These are phyloP conservation scores for Speleostelium caveatum DNA, from an alignment of 78 protist species.

Conservation along the genomic window DNA sequence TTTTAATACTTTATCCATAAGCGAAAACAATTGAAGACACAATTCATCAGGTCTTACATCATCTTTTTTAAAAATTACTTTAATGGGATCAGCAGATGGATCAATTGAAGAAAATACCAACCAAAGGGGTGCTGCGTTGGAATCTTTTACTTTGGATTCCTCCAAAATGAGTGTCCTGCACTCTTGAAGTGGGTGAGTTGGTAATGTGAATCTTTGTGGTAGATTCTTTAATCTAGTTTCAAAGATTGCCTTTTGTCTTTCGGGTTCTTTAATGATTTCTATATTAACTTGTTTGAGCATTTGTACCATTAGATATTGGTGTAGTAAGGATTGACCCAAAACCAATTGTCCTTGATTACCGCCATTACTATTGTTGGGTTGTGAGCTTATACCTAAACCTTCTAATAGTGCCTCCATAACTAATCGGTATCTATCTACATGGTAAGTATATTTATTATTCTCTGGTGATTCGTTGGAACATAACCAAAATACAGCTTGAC, in stretches of 20 bases:
- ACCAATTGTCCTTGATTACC: neutral
- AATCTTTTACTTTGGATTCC: slow-evolving; percentile 69
- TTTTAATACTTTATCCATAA: slow-evolving; percentile 91
- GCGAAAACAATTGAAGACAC: slow-evolving; percentile 92
- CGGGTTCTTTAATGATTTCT: slow-evolving; percentile 71
- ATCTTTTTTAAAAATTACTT: slow-evolving; percentile 93
- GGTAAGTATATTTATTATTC: neutral
- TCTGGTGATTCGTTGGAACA: slow-evolving; percentile 40
- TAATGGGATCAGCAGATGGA: slow-evolving; percentile 13
- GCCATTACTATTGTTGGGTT: neutral
- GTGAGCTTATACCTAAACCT: slow-evolving; percentile 26
- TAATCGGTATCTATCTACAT: slow-evolving; percentile 20
- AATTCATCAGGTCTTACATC: slow-evolving; percentile 97
- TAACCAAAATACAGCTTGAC: slow-evolving; percentile 61
- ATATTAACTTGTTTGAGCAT: slow-evolving; percentile 43
- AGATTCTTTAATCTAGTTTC: slow-evolving; percentile 16
- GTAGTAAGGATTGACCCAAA: slow-evolving; percentile 50
- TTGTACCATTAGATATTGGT: slow-evolving; percentile 47
- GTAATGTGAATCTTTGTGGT: slow-evolving; percentile 49
- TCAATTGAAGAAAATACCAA: slow-evolving; percentile 89
- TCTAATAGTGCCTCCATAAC: slow-evolving; percentile 55
- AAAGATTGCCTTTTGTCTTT: slow-evolving; percentile 35
- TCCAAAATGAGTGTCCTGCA: slow-evolving; percentile 43
- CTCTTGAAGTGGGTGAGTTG: slow-evolving; percentile 48
- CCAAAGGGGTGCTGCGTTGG: slow-evolving; percentile 93